Evolutionary conservation across 2,329 filamentous ascomycete species (phyloP), one percentile per base, ranked within the genome.

Genomic region (Fusarium sp.): DNA sequence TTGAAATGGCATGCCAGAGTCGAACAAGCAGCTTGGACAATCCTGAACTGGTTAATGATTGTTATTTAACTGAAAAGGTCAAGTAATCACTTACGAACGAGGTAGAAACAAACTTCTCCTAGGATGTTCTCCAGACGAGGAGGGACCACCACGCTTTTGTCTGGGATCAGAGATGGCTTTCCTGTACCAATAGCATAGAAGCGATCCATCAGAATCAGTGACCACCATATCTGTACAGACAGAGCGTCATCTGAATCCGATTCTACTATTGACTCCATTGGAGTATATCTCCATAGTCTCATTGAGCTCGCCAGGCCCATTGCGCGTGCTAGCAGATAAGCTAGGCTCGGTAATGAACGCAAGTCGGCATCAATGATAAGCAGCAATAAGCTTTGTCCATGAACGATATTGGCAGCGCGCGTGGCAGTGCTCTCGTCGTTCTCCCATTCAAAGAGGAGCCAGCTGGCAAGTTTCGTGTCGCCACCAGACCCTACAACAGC

Each of bases 171-270:
- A 13, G 88, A 69, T 2, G 89, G 88, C 64, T 85, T 88, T 13
- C 86, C 88, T 6, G 86, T 90, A 23, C 88, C 89, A n/a, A 88
- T 85, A 6, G 91, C 89, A 74, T 92, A 88, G 89, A 90, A 93
- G 16, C 90, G 86, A 73, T 93, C 91, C 67, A 93, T 85, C 66
- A 91, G 84, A 45, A 92, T 85, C 34, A 93, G 80, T 15, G 88
- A 87, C 88, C 89, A 92, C 91, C 91, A 93, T 18, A 90, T 85
- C 42, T 89, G 85, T 51, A 89, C 82, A 3, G 85, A 85, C 6
- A 92, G 80, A 18, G 87, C 86, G 50, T 89, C 87, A 44, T 90
- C 87, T 20, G 85, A 86, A 74, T 92, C 88, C 4, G 81, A 74
- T 53, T 90, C 86, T 11, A 81, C 76, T 7, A 85, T 83, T 6